These are phyloP conservation scores for Penicillium simplicissimum DNA, from an alignment of 495 filamentous ascomycete species.

Conservation along the genomic window DNA sequence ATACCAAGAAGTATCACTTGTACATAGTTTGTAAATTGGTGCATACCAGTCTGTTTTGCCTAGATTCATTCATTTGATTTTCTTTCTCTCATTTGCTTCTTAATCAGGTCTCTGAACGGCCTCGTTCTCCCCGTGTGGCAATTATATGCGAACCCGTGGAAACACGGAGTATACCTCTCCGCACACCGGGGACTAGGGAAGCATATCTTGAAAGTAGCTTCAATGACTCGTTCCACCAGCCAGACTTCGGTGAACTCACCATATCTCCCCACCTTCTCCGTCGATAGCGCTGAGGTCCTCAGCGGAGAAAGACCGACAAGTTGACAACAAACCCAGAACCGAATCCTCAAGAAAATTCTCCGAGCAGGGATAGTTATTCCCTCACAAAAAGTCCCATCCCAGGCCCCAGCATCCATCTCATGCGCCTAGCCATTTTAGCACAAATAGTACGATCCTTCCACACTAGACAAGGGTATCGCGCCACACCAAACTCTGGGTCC, in stretches of 20 bases:
- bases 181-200: background rate
- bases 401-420: too few relatives aligned
- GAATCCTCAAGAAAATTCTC: background rate
- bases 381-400: background rate
- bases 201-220: background rate
- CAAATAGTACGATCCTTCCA: background rate
- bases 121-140: background rate
- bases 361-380: background rate
- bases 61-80: background rate
- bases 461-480: slow-evolving; percentile 4
- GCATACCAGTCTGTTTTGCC: background rate
- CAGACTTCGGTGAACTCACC: background rate
- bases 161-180: background rate
- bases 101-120: background rate
- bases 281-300: background rate
- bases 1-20: too few relatives aligned
- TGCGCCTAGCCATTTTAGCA: too few relatives aligned
- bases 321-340: too few relatives aligned
- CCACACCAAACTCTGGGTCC: slow-evolving; percentile 15
- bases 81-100: background rate
- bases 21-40: background rate
- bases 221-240: background rate
- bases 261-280: background rate
- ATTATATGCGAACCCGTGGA: background rate
- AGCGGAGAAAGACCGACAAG: background rate